Percentiles rank a stretch among this genome's conserved stretches.
These are phyloP conservation scores for Stellera chamaejasme DNA, from an alignment of 345 rosid genomes.

Conservation along the genomic window DNA sequence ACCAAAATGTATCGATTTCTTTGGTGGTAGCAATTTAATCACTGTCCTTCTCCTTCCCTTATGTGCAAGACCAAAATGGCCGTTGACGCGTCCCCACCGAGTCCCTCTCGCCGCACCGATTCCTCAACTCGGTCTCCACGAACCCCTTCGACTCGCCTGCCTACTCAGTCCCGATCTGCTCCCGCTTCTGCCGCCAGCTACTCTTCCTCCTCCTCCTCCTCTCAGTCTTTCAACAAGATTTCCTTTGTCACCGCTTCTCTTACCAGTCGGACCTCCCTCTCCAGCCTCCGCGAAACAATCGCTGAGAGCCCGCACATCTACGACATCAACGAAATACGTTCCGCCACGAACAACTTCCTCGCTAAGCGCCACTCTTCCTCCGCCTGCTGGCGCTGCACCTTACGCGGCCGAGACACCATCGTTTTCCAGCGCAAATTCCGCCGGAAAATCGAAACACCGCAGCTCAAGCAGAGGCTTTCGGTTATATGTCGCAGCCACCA, in stretches of 20 bases:
- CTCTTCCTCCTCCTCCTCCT: constrained; percentile 19
- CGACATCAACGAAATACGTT: constrained; percentile 66
- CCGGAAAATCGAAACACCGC: constrained; percentile 29
- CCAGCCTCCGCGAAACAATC: constrained; percentile 57
- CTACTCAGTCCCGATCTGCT: constrained; percentile 6
- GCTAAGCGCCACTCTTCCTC: constrained; percentile 44
- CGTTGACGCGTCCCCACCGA: constrained; percentile 29
- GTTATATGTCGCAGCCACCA: constrained; percentile 70
- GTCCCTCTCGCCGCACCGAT: constrained; percentile 17
- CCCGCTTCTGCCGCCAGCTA: constrained; percentile 11
- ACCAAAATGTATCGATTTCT: no score
- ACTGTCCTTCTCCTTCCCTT: not conserved
- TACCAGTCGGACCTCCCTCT: constrained; percentile 40
- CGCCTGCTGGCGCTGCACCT: constrained; percentile 69
- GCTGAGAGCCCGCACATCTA: constrained; percentile 73
- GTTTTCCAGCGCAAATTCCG: constrained; percentile 72
- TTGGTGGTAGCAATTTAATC: no score
- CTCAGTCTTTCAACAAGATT: constrained; percentile 1
- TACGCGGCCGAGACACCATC: constrained; percentile 52
- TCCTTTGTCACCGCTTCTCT: constrained; percentile 16
- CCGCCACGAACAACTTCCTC: constrained; percentile 89
- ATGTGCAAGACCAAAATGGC: constrained; percentile 72
- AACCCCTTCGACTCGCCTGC: constrained; percentile 8
- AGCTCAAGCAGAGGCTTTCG: constrained; percentile 43
- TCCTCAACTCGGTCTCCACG: constrained; percentile 11